Conservation (phyloP, 169 alveolate genomes). For the Fabrea salina region DNA sequence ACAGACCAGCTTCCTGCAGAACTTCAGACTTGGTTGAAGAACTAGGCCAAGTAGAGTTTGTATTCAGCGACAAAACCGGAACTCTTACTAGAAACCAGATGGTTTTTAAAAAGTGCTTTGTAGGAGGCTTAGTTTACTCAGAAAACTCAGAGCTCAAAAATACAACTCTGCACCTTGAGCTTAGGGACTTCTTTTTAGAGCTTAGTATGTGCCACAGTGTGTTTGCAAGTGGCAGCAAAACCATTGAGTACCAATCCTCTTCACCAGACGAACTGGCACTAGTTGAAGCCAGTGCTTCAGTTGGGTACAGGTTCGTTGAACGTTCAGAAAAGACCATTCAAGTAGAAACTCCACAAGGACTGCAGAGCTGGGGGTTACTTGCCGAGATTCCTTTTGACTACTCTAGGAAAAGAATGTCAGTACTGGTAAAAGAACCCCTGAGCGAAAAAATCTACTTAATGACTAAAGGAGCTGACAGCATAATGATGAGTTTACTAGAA, state of each 20-base stretch:
- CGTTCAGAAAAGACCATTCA: background rate
- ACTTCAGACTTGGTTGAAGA: conserved; percentile 91
- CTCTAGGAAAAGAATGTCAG: conserved; percentile 84
- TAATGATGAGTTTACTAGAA: conserved; percentile 10
- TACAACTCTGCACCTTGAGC: background rate
- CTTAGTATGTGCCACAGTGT: background rate
- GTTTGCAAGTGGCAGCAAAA: background rate
- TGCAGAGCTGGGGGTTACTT: background rate
- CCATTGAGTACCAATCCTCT: background rate
- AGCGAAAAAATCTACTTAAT: background rate
- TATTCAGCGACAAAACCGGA: conserved; percentile 99
- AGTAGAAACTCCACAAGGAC: background rate
- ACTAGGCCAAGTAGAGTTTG: conserved; percentile 94
- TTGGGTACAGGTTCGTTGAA: conserved; percentile 22
- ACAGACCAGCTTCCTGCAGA: conserved; percentile 74
- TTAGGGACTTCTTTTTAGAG: background rate
- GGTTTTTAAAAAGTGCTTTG: conserved; percentile 81
- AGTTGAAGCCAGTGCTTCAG: conserved; percentile 34
- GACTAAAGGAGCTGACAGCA: conserved; percentile 32
- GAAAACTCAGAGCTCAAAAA: background rate
- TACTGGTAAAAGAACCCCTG: conserved; percentile 53
- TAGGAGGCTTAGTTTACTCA: background rate
- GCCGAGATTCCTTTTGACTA: conserved; percentile 62
- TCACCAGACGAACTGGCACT: conserved; percentile 49
- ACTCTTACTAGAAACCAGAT: conserved; percentile 96